Percentiles rank a stretch among this genome's conserved stretches.
phyloP scores from a whole-genome alignment of 495 filamentous ascomycete species.

The Penicillium maclennaniae region DNA sequence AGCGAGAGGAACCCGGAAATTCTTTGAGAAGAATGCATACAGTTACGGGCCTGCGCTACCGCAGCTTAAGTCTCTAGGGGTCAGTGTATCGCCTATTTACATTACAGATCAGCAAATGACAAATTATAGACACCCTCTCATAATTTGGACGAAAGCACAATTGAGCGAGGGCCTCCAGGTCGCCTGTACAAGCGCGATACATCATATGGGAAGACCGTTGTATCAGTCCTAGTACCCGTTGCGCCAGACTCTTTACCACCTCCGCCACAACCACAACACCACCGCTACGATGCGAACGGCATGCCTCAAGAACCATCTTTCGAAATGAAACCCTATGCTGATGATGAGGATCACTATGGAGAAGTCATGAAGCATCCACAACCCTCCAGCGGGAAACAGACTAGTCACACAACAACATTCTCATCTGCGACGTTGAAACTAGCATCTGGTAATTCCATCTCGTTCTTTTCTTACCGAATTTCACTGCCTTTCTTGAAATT shows the following conservation, averaged over 20 bases:
- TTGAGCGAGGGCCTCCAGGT: not conserved
- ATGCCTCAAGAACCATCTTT: not conserved
- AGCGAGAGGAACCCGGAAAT: conserved; percentile 4
- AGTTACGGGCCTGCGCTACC: not conserved
- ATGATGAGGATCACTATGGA: conserved; percentile 13
- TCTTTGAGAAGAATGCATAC: conserved; percentile 5
- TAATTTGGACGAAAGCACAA: not conserved
- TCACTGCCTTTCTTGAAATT: conserved; percentile 12
- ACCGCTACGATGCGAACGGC: not conserved
- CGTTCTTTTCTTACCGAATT: conserved; percentile 17
- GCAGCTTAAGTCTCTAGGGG: conserved; percentile 2
- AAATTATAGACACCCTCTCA: conserved; percentile 2
- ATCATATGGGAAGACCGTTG: conserved; percentile 1
- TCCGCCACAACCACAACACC: not conserved
- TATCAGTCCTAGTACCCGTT: conserved; percentile 12
- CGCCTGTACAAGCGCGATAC: not conserved
- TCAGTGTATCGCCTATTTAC: conserved; percentile 3
- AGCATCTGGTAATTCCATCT: conserved; percentile 5
- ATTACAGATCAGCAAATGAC: not conserved
- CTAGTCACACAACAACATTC: not conserved
- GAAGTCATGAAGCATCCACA: conserved; percentile 10
- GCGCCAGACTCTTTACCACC: not conserved
- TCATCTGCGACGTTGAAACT: not conserved
- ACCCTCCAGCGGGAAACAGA: not conserved
- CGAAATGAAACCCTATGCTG: not conserved